phyloP scores from a whole-genome alignment of 73 alveolate genomes.

The Chromera velia region DNA sequence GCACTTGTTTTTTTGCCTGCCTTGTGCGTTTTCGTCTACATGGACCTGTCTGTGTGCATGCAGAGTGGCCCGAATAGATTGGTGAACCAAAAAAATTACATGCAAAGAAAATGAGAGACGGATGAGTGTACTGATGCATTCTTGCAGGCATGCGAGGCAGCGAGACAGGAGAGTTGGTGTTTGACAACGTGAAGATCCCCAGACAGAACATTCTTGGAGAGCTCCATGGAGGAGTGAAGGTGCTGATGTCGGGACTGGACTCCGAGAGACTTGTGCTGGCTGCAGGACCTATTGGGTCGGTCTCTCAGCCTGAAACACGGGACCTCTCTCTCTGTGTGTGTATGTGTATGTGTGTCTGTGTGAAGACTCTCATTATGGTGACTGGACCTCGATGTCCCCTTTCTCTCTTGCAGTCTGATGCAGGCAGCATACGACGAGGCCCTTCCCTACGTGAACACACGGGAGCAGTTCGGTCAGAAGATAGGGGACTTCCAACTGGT shows the following conservation, averaged over 20 bases:
- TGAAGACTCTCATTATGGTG: background rate
- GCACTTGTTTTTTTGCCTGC: no score
- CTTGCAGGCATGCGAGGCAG: constrained; percentile 71
- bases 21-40: no score
- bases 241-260: constrained; percentile 79
- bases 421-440: constrained; percentile 71
- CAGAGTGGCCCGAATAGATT: no score
- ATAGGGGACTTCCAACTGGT: constrained; percentile 67
- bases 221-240: constrained; percentile 70
- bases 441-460: constrained; percentile 50
- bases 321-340: no score
- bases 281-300: constrained; percentile 83
- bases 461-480: constrained; percentile 68
- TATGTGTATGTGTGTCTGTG: no score
- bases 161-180: constrained; percentile 73
- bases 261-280: constrained; percentile 75
- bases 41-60: no score
- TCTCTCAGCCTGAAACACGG: background rate
- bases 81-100: no score
- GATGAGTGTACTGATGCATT: no score
- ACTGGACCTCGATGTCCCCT: background rate
- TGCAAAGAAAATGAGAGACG: no score
- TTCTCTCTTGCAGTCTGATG: constrained; percentile 40
- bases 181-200: constrained; percentile 78
- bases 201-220: constrained; percentile 68